phyloP scores from a whole-genome alignment of 2,329 filamentous ascomycete species.

The Trichoderma cornu-damae region DNA sequence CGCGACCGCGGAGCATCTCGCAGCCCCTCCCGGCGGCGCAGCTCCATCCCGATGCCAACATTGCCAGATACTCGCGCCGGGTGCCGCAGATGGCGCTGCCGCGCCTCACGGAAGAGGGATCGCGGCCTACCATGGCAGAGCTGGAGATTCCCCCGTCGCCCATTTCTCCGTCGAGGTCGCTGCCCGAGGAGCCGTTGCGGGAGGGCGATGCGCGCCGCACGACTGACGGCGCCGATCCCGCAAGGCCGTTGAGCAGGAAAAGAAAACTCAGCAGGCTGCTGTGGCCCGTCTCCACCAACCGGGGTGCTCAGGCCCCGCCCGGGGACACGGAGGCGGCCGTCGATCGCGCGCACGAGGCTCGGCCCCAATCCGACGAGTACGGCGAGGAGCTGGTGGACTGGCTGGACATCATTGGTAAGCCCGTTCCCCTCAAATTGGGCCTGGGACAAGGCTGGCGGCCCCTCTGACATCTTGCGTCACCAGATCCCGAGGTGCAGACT shows the following conservation, averaged over 20 bases:
- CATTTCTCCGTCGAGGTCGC: constrained; percentile 27
- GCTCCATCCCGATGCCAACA: constrained; percentile 20
- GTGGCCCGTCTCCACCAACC: constrained; percentile 24
- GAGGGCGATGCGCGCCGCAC: background rate
- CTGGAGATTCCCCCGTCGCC: constrained; percentile 26
- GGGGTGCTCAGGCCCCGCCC: constrained; percentile 11
- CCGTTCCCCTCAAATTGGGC: background rate
- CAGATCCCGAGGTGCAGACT: constrained; percentile 78
- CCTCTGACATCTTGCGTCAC: constrained; percentile 8
- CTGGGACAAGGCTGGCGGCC: constrained; percentile 4
- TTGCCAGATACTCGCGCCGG: constrained; percentile 30
- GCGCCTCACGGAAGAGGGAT: constrained; percentile 38
- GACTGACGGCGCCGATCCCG: constrained; percentile 11
- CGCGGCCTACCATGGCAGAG: constrained; percentile 34
- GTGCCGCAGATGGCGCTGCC: constrained; percentile 34
- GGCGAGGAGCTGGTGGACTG: constrained; percentile 38
- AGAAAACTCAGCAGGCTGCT: constrained; percentile 27
- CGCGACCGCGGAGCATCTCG: constrained; percentile 34
- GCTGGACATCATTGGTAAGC: constrained; percentile 38
- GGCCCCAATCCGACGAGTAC: constrained; percentile 31
- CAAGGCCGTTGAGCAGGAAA: constrained; percentile 20
- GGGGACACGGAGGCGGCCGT: background rate
- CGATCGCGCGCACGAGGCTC: background rate
- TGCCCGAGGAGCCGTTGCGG: constrained; percentile 23
- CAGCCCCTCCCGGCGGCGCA: constrained; percentile 28